These are phyloP conservation scores for Chlorella sp. DNA, from an alignment of 139 green algal species.

Conservation along the genomic window DNA sequence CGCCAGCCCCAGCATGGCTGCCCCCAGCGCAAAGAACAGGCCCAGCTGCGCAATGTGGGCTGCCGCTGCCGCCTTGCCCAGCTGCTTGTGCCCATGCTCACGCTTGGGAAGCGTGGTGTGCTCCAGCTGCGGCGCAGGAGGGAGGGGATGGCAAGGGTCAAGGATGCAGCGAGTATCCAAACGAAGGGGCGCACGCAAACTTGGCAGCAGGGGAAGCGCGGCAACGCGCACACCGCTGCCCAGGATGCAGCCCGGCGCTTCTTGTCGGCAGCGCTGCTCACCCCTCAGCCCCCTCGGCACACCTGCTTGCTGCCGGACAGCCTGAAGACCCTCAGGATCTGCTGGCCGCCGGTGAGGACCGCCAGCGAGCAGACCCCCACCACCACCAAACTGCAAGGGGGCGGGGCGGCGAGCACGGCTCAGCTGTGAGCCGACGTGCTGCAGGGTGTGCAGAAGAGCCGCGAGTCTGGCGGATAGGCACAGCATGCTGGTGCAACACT, in stretches of 20 bases:
- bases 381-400: not conserved
- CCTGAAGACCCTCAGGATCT: slow-evolving; percentile 46
- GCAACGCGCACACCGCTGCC: too few relatives aligned
- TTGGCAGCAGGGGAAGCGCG: too few relatives aligned
- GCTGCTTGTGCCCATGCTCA: slow-evolving; percentile 80
- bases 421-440: too few relatives aligned
- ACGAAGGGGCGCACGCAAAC: too few relatives aligned
- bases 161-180: too few relatives aligned
- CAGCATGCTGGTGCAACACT: too few relatives aligned
- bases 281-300: not conserved
- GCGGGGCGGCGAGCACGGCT: too few relatives aligned
- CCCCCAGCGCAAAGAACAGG: slow-evolving; percentile 33
- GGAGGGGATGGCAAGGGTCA: too few relatives aligned
- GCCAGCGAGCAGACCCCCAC: slow-evolving; percentile 16
- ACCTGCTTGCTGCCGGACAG: slow-evolving; percentile 7
- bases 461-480: too few relatives aligned
- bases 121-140: slow-evolving; percentile 21
- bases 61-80: slow-evolving; percentile 53
- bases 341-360: slow-evolving; percentile 22
- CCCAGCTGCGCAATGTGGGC: slow-evolving; percentile 76
- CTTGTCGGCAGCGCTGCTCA: too few relatives aligned
- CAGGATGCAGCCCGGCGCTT: too few relatives aligned
- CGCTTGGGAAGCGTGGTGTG: slow-evolving; percentile 37
- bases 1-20: slow-evolving; percentile 31
- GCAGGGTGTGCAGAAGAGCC: too few relatives aligned